A percentile compares a stretch with the other conserved stretches of the same genome.
phyloP scores from a whole-genome alignment of 768 basidiomycete species.

The Tylopilus rubrobrunneus region DNA sequence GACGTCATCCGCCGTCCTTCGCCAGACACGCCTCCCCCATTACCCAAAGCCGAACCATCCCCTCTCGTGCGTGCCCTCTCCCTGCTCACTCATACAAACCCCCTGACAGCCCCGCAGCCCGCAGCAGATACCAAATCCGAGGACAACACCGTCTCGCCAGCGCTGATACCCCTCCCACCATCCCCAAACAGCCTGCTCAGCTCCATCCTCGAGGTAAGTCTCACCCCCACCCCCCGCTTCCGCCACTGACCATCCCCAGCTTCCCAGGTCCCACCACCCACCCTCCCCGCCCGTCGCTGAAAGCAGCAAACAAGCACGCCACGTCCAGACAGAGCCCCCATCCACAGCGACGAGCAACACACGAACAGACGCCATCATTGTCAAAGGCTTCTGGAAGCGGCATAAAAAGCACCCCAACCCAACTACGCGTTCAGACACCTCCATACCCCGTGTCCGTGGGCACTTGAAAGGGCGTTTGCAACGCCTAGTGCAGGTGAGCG shows the following conservation, averaged over 20 bases:
- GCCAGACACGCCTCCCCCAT: conserved; percentile 7
- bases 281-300: conserved; percentile 1
- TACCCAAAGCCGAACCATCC: conserved; percentile 6
- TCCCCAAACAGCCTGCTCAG: conserved; percentile 15
- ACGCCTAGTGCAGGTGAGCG: conserved; percentile 17
- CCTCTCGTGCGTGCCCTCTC: conserved; percentile 10
- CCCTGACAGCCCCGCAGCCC: conserved; percentile 11
- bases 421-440: not conserved
- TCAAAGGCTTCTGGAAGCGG: conserved; percentile 14
- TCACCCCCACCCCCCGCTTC: not conserved
- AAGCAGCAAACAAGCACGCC: not conserved
- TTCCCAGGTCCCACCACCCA: conserved; percentile 9
- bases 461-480: conserved; percentile 11
- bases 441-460: not conserved
- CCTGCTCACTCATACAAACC: not conserved
- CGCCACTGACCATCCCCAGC: conserved; percentile 8
- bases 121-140: conserved; percentile 6
- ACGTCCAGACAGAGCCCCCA: conserved; percentile 8
- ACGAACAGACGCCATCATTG: not conserved
- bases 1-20: conserved; percentile 16
- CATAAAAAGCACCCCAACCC: conserved; percentile 1
- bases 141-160: conserved; percentile 6
- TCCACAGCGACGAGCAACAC: not conserved
- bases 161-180: conserved; percentile 21
- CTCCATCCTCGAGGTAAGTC: conserved; percentile 20